Percentiles rank a stretch among this genome's conserved stretches.
phyloP scores from a whole-genome alignment of 2,329 filamentous ascomycete genomes.

The Neocucurbitaria cava region DNA sequence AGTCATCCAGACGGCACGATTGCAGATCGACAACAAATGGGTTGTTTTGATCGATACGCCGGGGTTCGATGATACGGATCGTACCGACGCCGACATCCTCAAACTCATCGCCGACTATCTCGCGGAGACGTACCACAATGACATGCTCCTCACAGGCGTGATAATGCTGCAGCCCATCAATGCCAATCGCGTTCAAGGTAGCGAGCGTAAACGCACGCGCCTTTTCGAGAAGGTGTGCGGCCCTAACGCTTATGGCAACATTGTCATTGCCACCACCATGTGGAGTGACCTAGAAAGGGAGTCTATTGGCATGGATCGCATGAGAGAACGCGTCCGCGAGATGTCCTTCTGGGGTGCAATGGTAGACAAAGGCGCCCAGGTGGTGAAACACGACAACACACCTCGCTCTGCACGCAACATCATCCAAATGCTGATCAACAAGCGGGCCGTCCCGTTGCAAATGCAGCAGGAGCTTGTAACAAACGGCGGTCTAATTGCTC shows the following conservation, averaged over 20 bases:
- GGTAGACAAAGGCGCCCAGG: not conserved
- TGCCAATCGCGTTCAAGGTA: constrained; percentile 50
- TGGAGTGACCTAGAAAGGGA: constrained; percentile 42
- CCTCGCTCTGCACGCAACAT: not conserved
- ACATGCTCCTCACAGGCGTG: constrained; percentile 51
- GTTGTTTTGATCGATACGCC: constrained; percentile 54
- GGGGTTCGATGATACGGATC: constrained; percentile 55
- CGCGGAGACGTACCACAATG: constrained; percentile 33
- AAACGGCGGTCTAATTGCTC: not conserved
- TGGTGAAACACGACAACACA: not conserved
- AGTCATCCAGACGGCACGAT: not conserved
- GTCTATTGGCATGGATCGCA: not conserved
- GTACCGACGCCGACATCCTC: constrained; percentile 54
- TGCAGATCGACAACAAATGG: not conserved
- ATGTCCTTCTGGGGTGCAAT: not conserved
- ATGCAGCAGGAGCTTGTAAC: not conserved
- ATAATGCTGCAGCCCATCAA: constrained; percentile 57
- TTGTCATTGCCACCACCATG: constrained; percentile 52
- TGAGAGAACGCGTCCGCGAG: not conserved
- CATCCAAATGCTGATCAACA: not conserved
- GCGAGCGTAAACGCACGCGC: constrained; percentile 48
- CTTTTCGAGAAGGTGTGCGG: constrained; percentile 56
- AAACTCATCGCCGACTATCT: constrained; percentile 51
- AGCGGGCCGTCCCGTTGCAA: not conserved
- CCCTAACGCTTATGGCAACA: constrained; percentile 47